Evolutionary conservation across 495 filamentous ascomycete genomes (phyloP), one percentile per base, ranked within the genome.

Genomic region (Penicillium cosmopolitanum): DNA sequence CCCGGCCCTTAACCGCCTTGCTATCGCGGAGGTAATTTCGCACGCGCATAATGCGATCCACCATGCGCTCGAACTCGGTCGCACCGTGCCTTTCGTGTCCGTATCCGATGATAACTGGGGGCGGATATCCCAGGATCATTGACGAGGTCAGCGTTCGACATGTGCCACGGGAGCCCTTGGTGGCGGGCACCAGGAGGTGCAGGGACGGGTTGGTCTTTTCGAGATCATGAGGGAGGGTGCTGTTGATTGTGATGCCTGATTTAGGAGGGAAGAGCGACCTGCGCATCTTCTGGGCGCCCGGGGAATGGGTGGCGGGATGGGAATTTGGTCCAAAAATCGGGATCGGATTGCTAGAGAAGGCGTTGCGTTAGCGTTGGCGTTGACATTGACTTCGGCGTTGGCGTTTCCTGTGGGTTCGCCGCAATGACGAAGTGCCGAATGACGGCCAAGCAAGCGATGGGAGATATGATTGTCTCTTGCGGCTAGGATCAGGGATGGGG

Each of bases 141-240:
- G 84, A 79, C 0, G 85, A 87, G 4, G 87, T 73, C 23, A 88
- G 46, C 2, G 84, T 83, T 53, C 85, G 84, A 70, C 87, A 89
- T 18, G 88, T 73, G 16, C 81, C 71, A 31, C 76, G 66, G 44
- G 78, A 81, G n/a, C 76, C 75, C 23, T 71, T 72, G 42, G 72
- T 73, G 8, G 82, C 79, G 16, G 84, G 82, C 18, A 89, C 68
- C 34, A 89, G 70, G 38, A 90, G 74, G 66, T 90, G 87, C 58
- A 89, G 84, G n/a, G 77, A 77, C 0, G 81, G 78, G 43, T 74
- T 81, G n/a, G 66, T 69, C 57, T 82, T 84, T 50, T 73, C 67
- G 8, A 78, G 61, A 36, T 72, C 73, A 31, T 63, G 52, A 9
- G 77, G 76, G 15, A 76, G 65, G 25, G 66, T 69, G 31, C 64